Base-by-base conservation (phyloP, 805 yeast genomes). In the Starmerella riodocensis region DNA sequence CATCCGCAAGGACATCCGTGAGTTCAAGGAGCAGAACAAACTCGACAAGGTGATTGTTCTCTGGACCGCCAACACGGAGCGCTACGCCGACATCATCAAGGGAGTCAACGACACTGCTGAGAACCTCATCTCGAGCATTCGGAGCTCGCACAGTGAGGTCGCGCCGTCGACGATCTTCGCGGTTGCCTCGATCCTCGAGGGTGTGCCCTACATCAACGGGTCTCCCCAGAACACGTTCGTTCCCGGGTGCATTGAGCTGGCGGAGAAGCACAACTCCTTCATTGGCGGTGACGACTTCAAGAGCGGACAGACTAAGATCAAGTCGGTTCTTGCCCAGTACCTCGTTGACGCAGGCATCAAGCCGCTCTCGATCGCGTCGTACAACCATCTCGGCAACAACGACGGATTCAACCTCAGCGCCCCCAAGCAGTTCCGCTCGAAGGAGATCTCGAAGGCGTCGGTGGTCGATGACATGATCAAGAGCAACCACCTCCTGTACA, bases 201-300 rank as follows among this genome's bases (percentile, higher is more conserved):
- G 74, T 31, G 75, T 77, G 43, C 93, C 96, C 39, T 86, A 84
- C 66, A 83, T 86, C 62, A 86, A 86, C 56, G 97, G 96, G 34
- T 84, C 95, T 29, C 97, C 97, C 38, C 97, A 86, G 66, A 86
- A 86, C 69, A 88, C 96, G 38, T 86, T 88, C 65, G 94, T 84
- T 41, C 96, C 96, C 18, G 97, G 97, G 50, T 81, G 79, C 47
- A 71, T 88, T 56, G 85, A 84, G 62, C 73, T 86, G 51, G 93
- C 96, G 34, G 94, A 85, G 62, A 57, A 69, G 53, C 58, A 82
- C 60, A 63, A 71, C 48, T 64, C 80, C 25, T 82, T 78, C 58
- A 85, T 86, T 55, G 97, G 94, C 41, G 97, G 97, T 53, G 97
- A 86, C 62, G 97, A 86, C 64, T 86, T 86, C 72, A 86, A 86